A percentile compares a stretch with the other conserved stretches of the same genome.
These are phyloP conservation scores for Ganoderma lingzhi DNA, from an alignment of 1,284 basidiomycete species.

Conservation along the genomic window DNA sequence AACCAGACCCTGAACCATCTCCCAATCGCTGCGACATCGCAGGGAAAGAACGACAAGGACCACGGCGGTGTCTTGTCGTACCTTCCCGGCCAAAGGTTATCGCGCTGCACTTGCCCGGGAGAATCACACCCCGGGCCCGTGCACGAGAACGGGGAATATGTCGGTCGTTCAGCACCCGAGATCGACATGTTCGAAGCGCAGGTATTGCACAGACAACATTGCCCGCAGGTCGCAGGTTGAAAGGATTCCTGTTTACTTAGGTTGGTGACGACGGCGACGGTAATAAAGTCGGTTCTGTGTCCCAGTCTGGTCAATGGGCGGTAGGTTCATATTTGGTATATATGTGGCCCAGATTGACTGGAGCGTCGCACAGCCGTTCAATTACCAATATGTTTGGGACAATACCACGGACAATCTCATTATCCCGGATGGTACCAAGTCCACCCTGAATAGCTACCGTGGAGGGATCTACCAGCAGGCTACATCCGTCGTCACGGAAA, in stretches of 20 bases:
- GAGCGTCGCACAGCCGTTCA: conserved; percentile 27
- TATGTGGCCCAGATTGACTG: conserved; percentile 4
- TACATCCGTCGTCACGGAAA: conserved; percentile 38
- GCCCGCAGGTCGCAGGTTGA: not conserved
- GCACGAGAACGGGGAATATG: conserved; percentile 58
- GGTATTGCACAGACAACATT: conserved; percentile 33
- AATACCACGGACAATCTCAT: conserved; percentile 37
- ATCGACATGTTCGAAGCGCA: conserved; percentile 81
- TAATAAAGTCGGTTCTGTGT: conserved; percentile 46
- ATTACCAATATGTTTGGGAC: conserved; percentile 49
- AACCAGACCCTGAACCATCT: conserved; percentile 53
- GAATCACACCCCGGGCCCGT: conserved; percentile 85
- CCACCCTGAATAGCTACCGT: conserved; percentile 56
- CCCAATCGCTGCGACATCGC: conserved; percentile 45
- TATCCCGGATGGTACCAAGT: conserved; percentile 51
- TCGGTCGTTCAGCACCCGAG: conserved; percentile 86
- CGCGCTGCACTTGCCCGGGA: conserved; percentile 85
- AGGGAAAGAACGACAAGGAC: conserved; percentile 45
- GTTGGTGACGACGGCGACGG: conserved; percentile 47
- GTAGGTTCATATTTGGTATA: conserved; percentile 25
- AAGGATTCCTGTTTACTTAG: conserved; percentile 33
- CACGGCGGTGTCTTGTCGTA: conserved; percentile 56
- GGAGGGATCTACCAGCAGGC: conserved; percentile 65
- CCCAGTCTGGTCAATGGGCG: conserved; percentile 56
- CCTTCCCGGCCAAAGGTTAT: conserved; percentile 79